A percentile compares a stretch with the other conserved stretches of the same genome.
phyloP scores from a whole-genome alignment of 768 basidiomycete species.

The Kwoniella bestiolae region DNA sequence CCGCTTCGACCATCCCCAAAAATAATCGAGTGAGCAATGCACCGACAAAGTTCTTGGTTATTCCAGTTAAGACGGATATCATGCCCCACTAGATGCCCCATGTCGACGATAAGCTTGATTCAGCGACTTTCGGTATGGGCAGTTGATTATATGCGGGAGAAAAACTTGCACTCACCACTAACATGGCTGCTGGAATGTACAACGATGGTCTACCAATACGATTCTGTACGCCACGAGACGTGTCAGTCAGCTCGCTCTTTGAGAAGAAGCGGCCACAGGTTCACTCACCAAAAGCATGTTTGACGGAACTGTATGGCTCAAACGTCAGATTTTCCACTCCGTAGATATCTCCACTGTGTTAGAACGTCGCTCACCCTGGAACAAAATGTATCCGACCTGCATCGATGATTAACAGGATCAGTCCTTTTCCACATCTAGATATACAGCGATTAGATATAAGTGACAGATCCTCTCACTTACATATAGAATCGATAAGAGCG shows the following conservation, averaged over 20 bases:
- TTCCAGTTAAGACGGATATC: slow-evolving; percentile 60
- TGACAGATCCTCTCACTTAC: too few relatives aligned
- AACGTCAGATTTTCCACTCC: too few relatives aligned
- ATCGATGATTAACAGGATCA: too few relatives aligned
- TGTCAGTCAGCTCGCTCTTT: background rate
- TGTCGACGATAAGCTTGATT: too few relatives aligned
- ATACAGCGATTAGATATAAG: too few relatives aligned
- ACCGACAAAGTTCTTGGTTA: slow-evolving; percentile 61
- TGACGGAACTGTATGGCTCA: slow-evolving; percentile 47
- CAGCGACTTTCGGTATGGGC: too few relatives aligned
- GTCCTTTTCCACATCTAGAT: too few relatives aligned
- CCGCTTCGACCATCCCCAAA: slow-evolving; percentile 62
- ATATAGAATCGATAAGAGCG: slow-evolving; percentile 51
- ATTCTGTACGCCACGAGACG: slow-evolving; percentile 21
- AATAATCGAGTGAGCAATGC: slow-evolving; percentile 65
- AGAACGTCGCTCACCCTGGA: slow-evolving; percentile 40
- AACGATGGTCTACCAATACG: slow-evolving; percentile 49
- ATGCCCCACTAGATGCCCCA: slow-evolving; percentile 53
- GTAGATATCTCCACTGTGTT: too few relatives aligned
- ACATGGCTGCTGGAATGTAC: slow-evolving; percentile 51
- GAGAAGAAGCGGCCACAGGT: too few relatives aligned
- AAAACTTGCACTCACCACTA: slow-evolving; percentile 29
- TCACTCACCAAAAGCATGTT: slow-evolving; percentile 53
- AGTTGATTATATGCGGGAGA: too few relatives aligned
- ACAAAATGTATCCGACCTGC: slow-evolving; percentile 45